Base-by-base conservation (phyloP, 1,284 basidiomycete species). In the Ceratobasidium sp. region DNA sequence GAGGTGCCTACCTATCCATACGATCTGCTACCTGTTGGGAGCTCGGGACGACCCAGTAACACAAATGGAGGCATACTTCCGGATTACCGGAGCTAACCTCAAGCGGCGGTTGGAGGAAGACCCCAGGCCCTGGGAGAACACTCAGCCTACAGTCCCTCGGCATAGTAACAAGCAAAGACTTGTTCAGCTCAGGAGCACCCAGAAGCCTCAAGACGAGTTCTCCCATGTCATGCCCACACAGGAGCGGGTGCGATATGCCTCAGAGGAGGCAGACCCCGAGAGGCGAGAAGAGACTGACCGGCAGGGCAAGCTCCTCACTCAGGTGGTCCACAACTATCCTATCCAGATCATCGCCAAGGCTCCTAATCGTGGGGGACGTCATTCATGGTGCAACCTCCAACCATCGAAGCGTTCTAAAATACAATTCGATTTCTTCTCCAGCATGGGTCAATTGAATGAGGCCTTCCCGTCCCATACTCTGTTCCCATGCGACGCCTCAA, bases 331-430 rank as follows among this genome's bases (percentile, higher is more conserved):
- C 33, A 39, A 30, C 30, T 60, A 60, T 46, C 58, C 58, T 4
- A 25, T 39, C 9, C 46, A 60, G 30, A 60, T 60, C 7, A 36
- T 60, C 11, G n/a, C 13, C n/a, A 60, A 60, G 58, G 58, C 58
- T 14, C 58, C 58, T 16, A 46, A 46, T n/a, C 42, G 42, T 6
- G 5, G 6, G 5, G 4, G 6, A 16, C 14, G 19, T 21, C 6
- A 46, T 14, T 57, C 56, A 4, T 57, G 56, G 56, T 57, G 56
- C 27, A 5, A 21, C 11, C 56, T 57, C 2, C 8, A 14, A 5
- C 1, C 19, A 14, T 16, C 23, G 9, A 7, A 44, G 13, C 21
- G 19, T n/a, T 2, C 21, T 4, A 39, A 41, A 13, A 16, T 57
- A 33, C 9, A 11, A 30, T n/a, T 27, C 27, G 46, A 62, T 13